A percentile compares a stretch with the other conserved stretches of the same genome.
phyloP scores from a whole-genome alignment of 2,329 filamentous ascomycete species.

The Clonostachys rhizophaga region DNA sequence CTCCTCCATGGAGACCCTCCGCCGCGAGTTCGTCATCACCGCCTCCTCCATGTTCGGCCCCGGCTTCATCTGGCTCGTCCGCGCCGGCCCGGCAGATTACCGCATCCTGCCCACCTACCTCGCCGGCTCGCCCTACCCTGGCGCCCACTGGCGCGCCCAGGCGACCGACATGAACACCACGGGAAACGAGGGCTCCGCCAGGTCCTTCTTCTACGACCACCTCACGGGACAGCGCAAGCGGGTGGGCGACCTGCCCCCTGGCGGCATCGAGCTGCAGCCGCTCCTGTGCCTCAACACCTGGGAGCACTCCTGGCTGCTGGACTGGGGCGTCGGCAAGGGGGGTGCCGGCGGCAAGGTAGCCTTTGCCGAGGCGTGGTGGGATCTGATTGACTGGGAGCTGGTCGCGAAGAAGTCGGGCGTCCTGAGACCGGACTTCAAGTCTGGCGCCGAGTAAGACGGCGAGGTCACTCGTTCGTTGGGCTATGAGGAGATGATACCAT shows the following conservation, averaged over 20 bases:
- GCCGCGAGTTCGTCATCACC: constrained; percentile 72
- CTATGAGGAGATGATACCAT: too few species aligned
- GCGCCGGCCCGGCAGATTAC: constrained; percentile 41
- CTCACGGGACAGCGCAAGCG: constrained; percentile 18
- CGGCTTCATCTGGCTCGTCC: constrained; percentile 94
- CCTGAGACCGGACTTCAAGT: constrained; percentile 1
- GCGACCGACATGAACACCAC: constrained; percentile 65
- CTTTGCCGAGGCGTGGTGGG: constrained; percentile 83
- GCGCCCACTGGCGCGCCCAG: constrained; percentile 76
- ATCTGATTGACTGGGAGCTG: constrained; percentile 76
- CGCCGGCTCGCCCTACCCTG: constrained; percentile 82
- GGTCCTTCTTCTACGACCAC: constrained; percentile 31
- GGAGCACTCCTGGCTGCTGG: constrained; percentile 88
- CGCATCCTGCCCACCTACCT: constrained; percentile 85
- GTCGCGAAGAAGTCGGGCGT: constrained; percentile 45
- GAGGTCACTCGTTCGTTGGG: neutral
- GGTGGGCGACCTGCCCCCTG: constrained; percentile 45
- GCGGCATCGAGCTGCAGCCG: constrained; percentile 65
- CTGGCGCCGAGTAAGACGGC: neutral
- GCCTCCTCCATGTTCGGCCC: constrained; percentile 93
- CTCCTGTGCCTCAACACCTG: constrained; percentile 92
- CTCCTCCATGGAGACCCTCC: constrained; percentile 77
- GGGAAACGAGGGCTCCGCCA: constrained; percentile 29
- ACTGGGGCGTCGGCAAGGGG: constrained; percentile 59
- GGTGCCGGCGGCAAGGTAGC: constrained; percentile 68